Evolutionary conservation across 2,329 filamentous ascomycete species (phyloP), one percentile per base, ranked within the genome.

Genomic region (Ceratocystis harringtonii): DNA sequence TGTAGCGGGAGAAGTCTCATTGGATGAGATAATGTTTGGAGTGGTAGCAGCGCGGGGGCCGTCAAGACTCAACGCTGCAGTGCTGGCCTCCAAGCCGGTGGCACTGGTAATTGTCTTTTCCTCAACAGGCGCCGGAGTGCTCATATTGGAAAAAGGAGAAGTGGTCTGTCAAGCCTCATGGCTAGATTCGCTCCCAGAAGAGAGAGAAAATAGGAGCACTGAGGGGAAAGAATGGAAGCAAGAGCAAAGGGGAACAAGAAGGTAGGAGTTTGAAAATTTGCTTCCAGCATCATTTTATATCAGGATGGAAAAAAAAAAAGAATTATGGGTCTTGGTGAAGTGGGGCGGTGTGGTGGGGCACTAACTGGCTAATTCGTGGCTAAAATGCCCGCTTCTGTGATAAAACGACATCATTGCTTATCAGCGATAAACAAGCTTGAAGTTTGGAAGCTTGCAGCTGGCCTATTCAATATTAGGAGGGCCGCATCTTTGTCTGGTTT

Each of bases 121-220:
- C 45, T 65, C 55, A 65, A 61, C 57, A 60, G 61, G 62, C 44
- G 67, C 65, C 61, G 65, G 22, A 64, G 57, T 65, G 63, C 66
- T 67, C 66, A 67, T 62, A 22, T 69, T 57, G 66, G 62, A 65
- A 62, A 48, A 64, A 55, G 60, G 57, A 65, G 52, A 61, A 55
- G 30, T 12, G 50, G 58, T 52, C 41, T 48, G 63, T 61, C 25
- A 64, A 66, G 57, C 36, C 52, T 64, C 66, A 62, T 64, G 64
- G 62, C 63, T 66, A 62, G 62, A 57, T 61, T 41, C 44, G 41
- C 64, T 28, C 48, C 36, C 63, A 36, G 41, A 30, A 44, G 45
- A 61, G 61, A 64, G 43, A 50, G 43, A 63, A 62, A 32, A 65
- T 58, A 61, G 19, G 30, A 32, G 58, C 55, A 58, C 55, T 28